Conservation (phyloP, 225 moss, liverwort and hornwort genomes). For the Marchantia paleacea region DNA sequence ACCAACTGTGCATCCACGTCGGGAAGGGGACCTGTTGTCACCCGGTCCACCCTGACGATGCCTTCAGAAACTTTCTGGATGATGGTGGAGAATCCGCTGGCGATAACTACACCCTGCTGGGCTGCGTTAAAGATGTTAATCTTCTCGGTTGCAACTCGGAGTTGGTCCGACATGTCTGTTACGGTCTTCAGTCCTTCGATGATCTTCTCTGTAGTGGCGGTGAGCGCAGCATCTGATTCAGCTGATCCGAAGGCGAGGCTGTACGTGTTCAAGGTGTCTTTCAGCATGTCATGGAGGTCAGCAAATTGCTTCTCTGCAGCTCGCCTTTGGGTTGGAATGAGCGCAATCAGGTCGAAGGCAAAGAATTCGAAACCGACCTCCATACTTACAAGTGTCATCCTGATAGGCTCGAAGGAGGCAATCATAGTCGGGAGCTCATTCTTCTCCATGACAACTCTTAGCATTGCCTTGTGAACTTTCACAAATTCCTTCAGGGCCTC, state of each 20-base stretch:
- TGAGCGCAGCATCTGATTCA: too few species aligned
- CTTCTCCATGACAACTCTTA: conserved; percentile 20
- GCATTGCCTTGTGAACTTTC: conserved; percentile 29
- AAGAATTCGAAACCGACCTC: conserved; percentile 18
- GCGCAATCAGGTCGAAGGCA: conserved; percentile 10
- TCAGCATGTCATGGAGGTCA: conserved; percentile 1
- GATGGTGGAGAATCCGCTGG: too few species aligned
- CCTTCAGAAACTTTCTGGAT: too few species aligned
- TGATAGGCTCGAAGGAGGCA: conserved; percentile 10
- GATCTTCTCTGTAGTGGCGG: too few species aligned
- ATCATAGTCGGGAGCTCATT: neutral
- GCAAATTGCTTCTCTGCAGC: conserved; percentile 13
- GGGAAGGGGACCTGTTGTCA: too few species aligned
- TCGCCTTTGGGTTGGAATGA: conserved; percentile 29
- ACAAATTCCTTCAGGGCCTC: neutral
- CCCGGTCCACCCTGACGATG: too few species aligned
- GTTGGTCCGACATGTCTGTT: conserved; percentile 21
- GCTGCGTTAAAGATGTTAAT: too few species aligned
- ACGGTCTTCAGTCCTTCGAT: neutral
- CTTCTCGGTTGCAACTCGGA: neutral
- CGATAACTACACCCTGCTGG: too few species aligned
- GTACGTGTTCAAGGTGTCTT: conserved; percentile 21
- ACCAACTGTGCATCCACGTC: too few species aligned
- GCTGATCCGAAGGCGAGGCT: conserved; percentile 2
- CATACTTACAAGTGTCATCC: conserved; percentile 18